Evolutionary conservation across 2,329 filamentous ascomycete genomes (phyloP).

Genomic region (Aotearoamyces nothofagi): DNA sequence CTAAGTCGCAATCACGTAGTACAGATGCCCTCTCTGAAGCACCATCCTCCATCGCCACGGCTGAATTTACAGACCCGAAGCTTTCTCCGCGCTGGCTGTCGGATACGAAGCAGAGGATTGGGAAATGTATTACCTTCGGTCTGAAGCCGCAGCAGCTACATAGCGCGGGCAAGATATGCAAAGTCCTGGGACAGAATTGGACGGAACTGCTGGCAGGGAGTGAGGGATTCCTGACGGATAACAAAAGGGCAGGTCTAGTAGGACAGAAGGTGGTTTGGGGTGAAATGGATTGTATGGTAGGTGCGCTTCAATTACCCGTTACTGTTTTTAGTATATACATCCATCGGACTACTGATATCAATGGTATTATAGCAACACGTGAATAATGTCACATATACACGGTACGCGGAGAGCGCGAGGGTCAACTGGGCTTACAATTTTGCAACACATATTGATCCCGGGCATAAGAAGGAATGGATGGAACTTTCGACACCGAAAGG

Average conservation of each 20-base stretch:
- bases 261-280: conserved; percentile 64
- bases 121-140: conserved; percentile 64
- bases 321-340: not conserved
- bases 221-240: conserved; percentile 58
- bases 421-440: conserved; percentile 67
- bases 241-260: conserved; percentile 45
- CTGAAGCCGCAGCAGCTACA: conserved; percentile 39
- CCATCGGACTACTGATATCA: not conserved
- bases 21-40: too few species aligned
- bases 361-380: conserved; percentile 37
- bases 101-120: conserved; percentile 49
- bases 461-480: conserved; percentile 47
- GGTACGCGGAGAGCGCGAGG: conserved; percentile 69
- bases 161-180: conserved; percentile 42
- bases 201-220: conserved; percentile 54
- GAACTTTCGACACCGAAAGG: conserved; percentile 51
- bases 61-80: conserved; percentile 10
- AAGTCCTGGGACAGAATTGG: conserved; percentile 51
- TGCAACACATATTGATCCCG: conserved; percentile 43
- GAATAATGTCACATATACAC: conserved; percentile 74
- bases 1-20: too few species aligned
- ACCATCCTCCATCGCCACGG: conserved; percentile 12
- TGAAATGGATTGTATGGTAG: conserved; percentile 58
- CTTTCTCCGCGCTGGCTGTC: conserved; percentile 53
- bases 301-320: conserved; percentile 18